phyloP scores from a whole-genome alignment of 2,329 filamentous ascomycete genomes.

The Phoma sp. region DNA sequence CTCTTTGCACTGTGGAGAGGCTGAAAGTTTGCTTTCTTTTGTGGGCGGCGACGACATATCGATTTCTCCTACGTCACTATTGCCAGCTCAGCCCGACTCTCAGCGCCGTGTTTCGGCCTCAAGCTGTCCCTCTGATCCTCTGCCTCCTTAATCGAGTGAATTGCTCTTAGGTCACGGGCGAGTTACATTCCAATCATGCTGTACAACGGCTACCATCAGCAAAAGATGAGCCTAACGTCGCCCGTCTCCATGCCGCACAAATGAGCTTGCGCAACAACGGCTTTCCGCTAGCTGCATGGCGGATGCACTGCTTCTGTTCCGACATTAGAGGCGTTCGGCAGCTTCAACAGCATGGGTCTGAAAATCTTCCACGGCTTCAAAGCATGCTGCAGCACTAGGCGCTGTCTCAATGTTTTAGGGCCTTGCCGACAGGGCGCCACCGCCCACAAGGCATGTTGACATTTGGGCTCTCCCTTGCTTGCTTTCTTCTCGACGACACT shows the following conservation, averaged over 20 bases:
- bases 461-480: constrained; percentile 44
- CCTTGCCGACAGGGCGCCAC: constrained; percentile 40
- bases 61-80: constrained; percentile 10
- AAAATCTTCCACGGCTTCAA: constrained; percentile 28
- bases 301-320: constrained; percentile 39
- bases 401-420: constrained; percentile 35
- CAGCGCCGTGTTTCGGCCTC: constrained; percentile 16
- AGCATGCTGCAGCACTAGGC: constrained; percentile 37
- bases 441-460: constrained; percentile 35
- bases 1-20: too few relatives aligned
- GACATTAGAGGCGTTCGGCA: constrained; percentile 25
- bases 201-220: constrained; percentile 35
- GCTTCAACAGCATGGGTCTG: constrained; percentile 23
- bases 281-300: constrained; percentile 40
- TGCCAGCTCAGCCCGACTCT: constrained; percentile 6
- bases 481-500: constrained; percentile 36
- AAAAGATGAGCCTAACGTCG: constrained; percentile 27
- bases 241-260: constrained; percentile 32
- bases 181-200: constrained; percentile 44
- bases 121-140: constrained; percentile 24
- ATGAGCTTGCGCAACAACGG: constrained; percentile 38
- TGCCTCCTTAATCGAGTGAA: constrained; percentile 25
- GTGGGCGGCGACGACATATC: constrained; percentile 7
- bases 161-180: constrained; percentile 22
- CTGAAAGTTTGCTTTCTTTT: constrained; percentile 9